These are phyloP conservation scores for Spizellomyces punctatus DNA, from an alignment of 192 early-diverging fungal genomes.

Conservation along the genomic window DNA sequence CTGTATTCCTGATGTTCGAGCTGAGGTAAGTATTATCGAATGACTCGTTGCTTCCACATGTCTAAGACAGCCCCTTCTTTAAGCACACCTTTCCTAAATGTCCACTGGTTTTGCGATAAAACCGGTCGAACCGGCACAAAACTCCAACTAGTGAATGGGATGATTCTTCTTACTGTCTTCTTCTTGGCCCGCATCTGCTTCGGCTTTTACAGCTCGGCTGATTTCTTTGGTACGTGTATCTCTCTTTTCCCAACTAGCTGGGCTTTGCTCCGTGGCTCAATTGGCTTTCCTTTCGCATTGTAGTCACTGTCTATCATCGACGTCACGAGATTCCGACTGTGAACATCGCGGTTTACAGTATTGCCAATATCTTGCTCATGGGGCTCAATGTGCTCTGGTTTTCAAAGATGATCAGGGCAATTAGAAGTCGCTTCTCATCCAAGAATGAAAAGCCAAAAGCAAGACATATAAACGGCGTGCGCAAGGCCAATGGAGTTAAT, in stretches of 20 bases:
- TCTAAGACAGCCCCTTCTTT: background rate
- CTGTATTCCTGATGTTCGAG: constrained; percentile 88
- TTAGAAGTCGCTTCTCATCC: constrained; percentile 32
- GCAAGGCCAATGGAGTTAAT: too few relatives aligned
- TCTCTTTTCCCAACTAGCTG: background rate
- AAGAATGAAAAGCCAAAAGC: background rate
- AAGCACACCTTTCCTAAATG: constrained; percentile 84
- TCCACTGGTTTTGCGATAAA: constrained; percentile 94
- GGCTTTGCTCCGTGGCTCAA: constrained; percentile 26
- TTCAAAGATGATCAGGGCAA: constrained; percentile 41
- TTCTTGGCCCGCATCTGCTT: constrained; percentile 75
- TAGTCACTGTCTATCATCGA: constrained; percentile 11
- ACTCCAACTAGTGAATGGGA: constrained; percentile 82
- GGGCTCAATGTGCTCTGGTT: constrained; percentile 67
- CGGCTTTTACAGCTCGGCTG: constrained; percentile 76
- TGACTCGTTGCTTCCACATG: background rate
- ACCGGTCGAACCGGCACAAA: constrained; percentile 76
- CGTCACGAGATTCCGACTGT: constrained; percentile 31
- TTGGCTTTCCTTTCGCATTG: constrained; percentile 7
- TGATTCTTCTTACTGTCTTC: constrained; percentile 74
- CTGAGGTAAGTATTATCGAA: constrained; percentile 42
- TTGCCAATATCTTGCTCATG: constrained; percentile 63
- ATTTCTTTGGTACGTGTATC: constrained; percentile 54
- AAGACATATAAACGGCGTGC: too few relatives aligned
- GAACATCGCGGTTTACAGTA: constrained; percentile 51